These are phyloP conservation scores for Dendrobium huoshanense DNA, from an alignment of 106 monocot species.

Conservation along the genomic window DNA sequence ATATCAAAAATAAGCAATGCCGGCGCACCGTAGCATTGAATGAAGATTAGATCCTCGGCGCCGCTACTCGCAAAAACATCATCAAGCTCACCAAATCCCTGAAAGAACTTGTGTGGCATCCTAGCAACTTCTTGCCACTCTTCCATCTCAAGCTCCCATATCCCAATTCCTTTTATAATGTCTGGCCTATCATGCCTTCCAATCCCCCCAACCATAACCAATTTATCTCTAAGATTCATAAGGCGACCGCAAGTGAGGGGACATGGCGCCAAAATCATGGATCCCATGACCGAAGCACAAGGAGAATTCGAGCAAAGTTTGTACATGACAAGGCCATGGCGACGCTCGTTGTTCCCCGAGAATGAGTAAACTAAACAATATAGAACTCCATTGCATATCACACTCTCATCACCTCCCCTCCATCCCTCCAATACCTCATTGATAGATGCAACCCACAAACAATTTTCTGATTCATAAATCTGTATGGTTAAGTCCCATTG, in stretches of 20 bases:
- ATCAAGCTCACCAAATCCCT: constrained; percentile 16
- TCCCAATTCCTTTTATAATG: constrained; percentile 84
- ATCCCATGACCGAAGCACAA: constrained; percentile 23
- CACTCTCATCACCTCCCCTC: constrained; percentile 88
- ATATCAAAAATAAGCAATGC: constrained; percentile 46
- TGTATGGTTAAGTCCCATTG: constrained; percentile 73
- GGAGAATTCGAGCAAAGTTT: constrained; percentile 32
- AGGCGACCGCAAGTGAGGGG: constrained; percentile 77
- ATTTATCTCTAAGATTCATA: constrained; percentile 71
- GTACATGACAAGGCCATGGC: constrained; percentile 64
- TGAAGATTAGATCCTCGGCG: constrained; percentile 40
- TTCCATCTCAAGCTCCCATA: constrained; percentile 69
- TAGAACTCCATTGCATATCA: constrained; percentile 65
- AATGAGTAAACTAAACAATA: constrained; percentile 74
- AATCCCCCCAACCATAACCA: constrained; percentile 91
- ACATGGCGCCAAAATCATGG: constrained; percentile 48
- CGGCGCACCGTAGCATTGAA: constrained; percentile 53
- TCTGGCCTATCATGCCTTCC: constrained; percentile 66
- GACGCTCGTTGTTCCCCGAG: constrained; percentile 33
- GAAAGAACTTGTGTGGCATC: constrained; percentile 81
- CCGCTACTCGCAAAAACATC: constrained; percentile 37
- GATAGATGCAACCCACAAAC: constrained; percentile 39
- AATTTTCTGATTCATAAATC: constrained; percentile 45
- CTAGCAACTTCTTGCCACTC: constrained; percentile 65
- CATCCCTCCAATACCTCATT: constrained; percentile 64